Percentiles rank a stretch among this genome's conserved stretches.
Evolutionary conservation across 139 green algal species (phyloP).

Genomic region (Chlorella sp.): DNA sequence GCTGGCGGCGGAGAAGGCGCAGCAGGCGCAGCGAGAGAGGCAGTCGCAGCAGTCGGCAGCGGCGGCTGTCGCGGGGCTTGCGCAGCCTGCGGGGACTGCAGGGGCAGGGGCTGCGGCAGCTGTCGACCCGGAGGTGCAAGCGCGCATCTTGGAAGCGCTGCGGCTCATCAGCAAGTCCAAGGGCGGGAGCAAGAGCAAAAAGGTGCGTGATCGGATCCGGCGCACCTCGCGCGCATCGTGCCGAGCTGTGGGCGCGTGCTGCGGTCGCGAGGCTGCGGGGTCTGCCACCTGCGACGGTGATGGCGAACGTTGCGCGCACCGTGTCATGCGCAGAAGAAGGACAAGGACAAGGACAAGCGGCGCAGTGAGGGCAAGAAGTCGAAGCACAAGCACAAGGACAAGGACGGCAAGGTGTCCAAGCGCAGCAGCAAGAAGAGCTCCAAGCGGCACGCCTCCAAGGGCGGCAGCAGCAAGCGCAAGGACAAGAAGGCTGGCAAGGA

Average conservation of each 20-base stretch:
- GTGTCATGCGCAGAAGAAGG: too few species aligned
- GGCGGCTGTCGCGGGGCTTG: not conserved
- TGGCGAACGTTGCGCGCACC: too few species aligned
- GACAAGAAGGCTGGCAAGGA: not conserved
- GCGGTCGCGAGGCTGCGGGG: too few species aligned
- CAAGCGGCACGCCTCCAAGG: conserved; percentile 8
- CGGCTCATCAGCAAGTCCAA: conserved; percentile 18
- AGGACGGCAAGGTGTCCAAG: conserved; percentile 9
- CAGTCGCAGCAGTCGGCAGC: conserved; percentile 11
- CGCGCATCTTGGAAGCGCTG: conserved; percentile 27
- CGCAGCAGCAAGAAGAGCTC: conserved; percentile 8
- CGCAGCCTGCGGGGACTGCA: not conserved
- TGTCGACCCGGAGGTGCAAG: conserved; percentile 24
- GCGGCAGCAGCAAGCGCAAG: not conserved
- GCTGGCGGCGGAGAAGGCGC: conserved; percentile 12
- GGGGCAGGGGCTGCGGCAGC: conserved; percentile 6
- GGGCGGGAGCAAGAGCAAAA: conserved; percentile 4
- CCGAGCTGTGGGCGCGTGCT: too few species aligned
- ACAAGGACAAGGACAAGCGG: conserved; percentile 17
- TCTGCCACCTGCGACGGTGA: too few species aligned
- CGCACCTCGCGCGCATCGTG: too few species aligned
- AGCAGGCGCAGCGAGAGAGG: conserved; percentile 10
- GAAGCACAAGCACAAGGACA: conserved; percentile 19
- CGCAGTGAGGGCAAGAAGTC: conserved; percentile 17
- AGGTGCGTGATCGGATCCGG: too few species aligned